Evolutionary conservation across 495 filamentous ascomycete genomes (phyloP).

Genomic region (Chaetomium fimeti): DNA sequence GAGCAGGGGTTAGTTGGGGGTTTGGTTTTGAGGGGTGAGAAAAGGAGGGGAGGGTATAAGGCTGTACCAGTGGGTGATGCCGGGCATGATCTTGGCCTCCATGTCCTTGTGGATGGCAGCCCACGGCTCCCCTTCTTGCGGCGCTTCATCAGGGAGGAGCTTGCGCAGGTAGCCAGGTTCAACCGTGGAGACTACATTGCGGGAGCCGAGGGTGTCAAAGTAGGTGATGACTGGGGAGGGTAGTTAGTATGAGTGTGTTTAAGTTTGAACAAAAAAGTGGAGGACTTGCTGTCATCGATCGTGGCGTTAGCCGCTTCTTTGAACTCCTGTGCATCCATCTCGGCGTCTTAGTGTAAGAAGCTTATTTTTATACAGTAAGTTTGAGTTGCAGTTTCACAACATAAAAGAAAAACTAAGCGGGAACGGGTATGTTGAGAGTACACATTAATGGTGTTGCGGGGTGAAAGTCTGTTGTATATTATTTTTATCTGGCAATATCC

Average conservation of each 20-base stretch:
- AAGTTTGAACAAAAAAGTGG: slow-evolving; percentile 15
- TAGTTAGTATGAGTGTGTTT: slow-evolving; percentile 15
- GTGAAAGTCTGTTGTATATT: neutral
- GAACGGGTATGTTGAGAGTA: neutral
- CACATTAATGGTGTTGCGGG: neutral
- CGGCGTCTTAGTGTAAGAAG: neutral
- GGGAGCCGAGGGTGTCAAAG: slow-evolving; percentile 70
- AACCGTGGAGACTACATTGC: slow-evolving; percentile 73
- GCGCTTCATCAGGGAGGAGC: slow-evolving; percentile 71
- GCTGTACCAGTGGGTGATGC: slow-evolving; percentile 84
- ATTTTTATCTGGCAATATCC: neutral
- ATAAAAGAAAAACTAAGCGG: neutral
- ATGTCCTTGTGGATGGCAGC: slow-evolving; percentile 79
- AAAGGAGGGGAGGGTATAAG: too few relatives aligned
- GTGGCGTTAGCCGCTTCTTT: slow-evolving; percentile 74
- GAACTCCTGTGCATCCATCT: slow-evolving; percentile 84
- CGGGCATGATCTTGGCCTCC: slow-evolving; percentile 84
- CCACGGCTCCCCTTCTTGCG: slow-evolving; percentile 75
- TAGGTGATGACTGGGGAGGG: slow-evolving; percentile 67
- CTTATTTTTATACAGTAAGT: neutral
- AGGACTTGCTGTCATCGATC: slow-evolving; percentile 74
- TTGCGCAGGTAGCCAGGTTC: slow-evolving; percentile 83
- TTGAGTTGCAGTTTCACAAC: neutral
- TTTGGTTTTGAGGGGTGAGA: neutral
- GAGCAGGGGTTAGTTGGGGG: neutral